These are phyloP conservation scores for Globisporangium cylindrosporum DNA, from an alignment of 352 stramenopile species.

Conservation along the genomic window DNA sequence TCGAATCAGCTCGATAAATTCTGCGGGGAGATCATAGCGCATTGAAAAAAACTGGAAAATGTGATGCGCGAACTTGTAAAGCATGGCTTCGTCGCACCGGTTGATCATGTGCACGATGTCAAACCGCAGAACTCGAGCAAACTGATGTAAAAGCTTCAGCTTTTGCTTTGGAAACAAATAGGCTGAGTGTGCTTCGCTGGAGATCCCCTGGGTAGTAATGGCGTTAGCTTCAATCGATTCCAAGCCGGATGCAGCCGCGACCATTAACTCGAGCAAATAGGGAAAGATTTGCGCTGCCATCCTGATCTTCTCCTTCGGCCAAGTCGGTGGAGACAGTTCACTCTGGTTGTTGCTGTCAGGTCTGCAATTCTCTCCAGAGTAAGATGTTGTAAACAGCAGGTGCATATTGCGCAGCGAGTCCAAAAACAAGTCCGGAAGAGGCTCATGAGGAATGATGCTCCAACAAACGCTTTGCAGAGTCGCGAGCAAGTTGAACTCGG, in stretches of 20 bases:
- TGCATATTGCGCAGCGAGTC: conserved; percentile 40
- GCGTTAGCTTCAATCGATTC: conserved; percentile 20
- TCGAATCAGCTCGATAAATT: conserved; percentile 39
- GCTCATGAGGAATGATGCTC: conserved; percentile 38
- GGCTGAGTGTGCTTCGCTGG: conserved; percentile 9
- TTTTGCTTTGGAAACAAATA: conserved; percentile 17
- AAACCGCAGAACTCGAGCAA: conserved; percentile 32
- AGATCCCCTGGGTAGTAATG: background rate
- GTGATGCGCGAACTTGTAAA: conserved; percentile 41
- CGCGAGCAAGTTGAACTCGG: conserved; percentile 36
- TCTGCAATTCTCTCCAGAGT: background rate
- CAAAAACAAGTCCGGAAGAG: conserved; percentile 36
- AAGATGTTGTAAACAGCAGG: conserved; percentile 20
- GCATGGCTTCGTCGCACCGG: conserved; percentile 35
- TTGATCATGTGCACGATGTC: conserved; percentile 37
- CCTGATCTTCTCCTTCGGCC: conserved; percentile 34
- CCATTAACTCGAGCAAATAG: conserved; percentile 35
- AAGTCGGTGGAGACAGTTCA: conserved; percentile 11
- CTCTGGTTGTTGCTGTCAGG: background rate
- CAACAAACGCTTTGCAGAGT: conserved; percentile 26
- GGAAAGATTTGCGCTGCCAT: conserved; percentile 34
- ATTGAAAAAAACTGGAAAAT: conserved; percentile 46
- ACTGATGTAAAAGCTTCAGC: conserved; percentile 27
- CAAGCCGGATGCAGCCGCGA: conserved; percentile 25
- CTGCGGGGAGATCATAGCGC: conserved; percentile 28